phyloP scores from a whole-genome alignment of 495 filamentous ascomycete genomes.

The Penicillium nucicola region DNA sequence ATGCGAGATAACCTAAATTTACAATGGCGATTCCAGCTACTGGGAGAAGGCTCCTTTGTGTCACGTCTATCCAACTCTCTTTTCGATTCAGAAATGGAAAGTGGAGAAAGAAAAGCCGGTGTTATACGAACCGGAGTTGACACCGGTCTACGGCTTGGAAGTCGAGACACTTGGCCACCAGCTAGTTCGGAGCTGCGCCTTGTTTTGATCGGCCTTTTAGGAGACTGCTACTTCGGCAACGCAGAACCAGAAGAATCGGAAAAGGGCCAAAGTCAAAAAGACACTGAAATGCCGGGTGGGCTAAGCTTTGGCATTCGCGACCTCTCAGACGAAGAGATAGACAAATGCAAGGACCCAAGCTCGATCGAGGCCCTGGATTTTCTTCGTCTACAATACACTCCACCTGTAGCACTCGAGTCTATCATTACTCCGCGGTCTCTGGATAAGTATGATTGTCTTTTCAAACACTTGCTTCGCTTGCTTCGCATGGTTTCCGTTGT shows the following conservation, averaged over 20 bases:
- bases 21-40: slow-evolving; percentile 75
- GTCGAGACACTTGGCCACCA: slow-evolving; percentile 81
- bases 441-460: slow-evolving; percentile 78
- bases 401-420: slow-evolving; percentile 66
- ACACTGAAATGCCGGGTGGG: slow-evolving; percentile 67
- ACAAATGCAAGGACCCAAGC: slow-evolving; percentile 73
- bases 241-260: slow-evolving; percentile 14
- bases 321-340: slow-evolving; percentile 69
- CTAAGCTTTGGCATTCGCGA: slow-evolving; percentile 87
- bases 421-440: slow-evolving; percentile 68
- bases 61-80: slow-evolving; percentile 76
- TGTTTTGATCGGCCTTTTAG: slow-evolving; percentile 81
- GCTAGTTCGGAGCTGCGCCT: slow-evolving; percentile 87
- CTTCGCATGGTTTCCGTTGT: slow-evolving; percentile 78
- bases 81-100: slow-evolving; percentile 80
- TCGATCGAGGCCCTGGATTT: slow-evolving; percentile 88
- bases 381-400: slow-evolving; percentile 77
- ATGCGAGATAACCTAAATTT: slow-evolving; percentile 73
- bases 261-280: slow-evolving; percentile 24
- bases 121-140: slow-evolving; percentile 63
- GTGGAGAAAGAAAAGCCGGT: slow-evolving; percentile 68
- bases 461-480: slow-evolving; percentile 72
- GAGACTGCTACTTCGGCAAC: slow-evolving; percentile 61
- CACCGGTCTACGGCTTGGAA: slow-evolving; percentile 78
- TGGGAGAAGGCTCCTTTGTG: slow-evolving; percentile 80